These are phyloP conservation scores for Hemerocallis citrina DNA, from an alignment of 106 monocot species.

Conservation along the genomic window DNA sequence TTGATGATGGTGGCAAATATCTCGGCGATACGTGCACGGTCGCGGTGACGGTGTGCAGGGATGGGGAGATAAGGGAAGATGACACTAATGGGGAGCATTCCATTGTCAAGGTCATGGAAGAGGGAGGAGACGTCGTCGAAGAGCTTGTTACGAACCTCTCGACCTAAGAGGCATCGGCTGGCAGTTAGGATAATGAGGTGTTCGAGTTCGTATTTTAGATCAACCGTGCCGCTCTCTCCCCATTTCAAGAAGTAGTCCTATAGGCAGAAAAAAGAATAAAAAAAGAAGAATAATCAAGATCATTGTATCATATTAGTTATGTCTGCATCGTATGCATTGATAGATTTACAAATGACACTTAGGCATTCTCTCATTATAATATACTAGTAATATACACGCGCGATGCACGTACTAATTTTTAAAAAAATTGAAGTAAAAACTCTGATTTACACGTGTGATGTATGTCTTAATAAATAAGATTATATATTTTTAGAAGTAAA, in stretches of 20 bases:
- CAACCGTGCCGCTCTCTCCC: constrained; percentile 90
- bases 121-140: constrained; percentile 96
- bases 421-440: too few relatives aligned
- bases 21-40: constrained; percentile 60
- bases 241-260: constrained; percentile 99
- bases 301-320: too few relatives aligned
- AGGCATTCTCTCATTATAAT: too few relatives aligned
- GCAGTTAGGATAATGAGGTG: constrained; percentile 96
- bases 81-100: constrained; percentile 95
- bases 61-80: constrained; percentile 93
- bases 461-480: too few relatives aligned
- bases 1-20: constrained; percentile 69
- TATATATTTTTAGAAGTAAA: too few relatives aligned
- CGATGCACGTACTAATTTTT: too few relatives aligned
- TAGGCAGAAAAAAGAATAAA: background rate
- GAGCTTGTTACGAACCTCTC: constrained; percentile 94
- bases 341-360: too few relatives aligned
- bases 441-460: too few relatives aligned
- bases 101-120: constrained; percentile 96
- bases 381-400: too few relatives aligned
- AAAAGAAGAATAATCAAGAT: too few relatives aligned
- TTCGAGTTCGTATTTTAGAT: constrained; percentile 88
- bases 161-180: constrained; percentile 81
- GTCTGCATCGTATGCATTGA: too few relatives aligned
- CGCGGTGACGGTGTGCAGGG: constrained; percentile 77